Evolutionary conservation across 106 monocot genomes (phyloP), one percentile per base, ranked within the genome.

Genomic region (Posidonia australis): DNA sequence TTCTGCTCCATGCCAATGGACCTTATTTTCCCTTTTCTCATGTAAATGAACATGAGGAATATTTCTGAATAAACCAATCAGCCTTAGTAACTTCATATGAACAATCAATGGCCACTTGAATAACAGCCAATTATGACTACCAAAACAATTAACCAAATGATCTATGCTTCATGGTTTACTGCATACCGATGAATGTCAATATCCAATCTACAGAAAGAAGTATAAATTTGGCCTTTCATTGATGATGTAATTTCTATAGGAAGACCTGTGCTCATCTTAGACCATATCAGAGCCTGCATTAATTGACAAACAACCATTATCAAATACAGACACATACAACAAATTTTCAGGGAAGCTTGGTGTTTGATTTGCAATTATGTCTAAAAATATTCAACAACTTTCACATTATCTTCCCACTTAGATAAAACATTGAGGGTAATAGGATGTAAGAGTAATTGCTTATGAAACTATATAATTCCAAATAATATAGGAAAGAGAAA

Each of bases 241-340:
- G 90, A 70, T 54, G 96, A 84, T 31, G 64, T 66, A 70, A 96
- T 96, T 58, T 96, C 96, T 77, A 96, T 96, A 12, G 96, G 96
- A 56, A 96, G 82, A 32, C 96, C 96, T 9, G 96, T 96, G 68
- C 96, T 96, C 96, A 96, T 96, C 77, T 96, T 96, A 42, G 96
- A 90, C 96, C 96, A 96, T 47, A 96, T 96, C 24, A 96, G 69
- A 55, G 90, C 96, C 96, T 96, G 83, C 55, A 64, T 63, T 28
- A 51, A 54, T 29, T 44, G 27, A 65, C 31, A 10, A 61, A 44
- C 14, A 60, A 60, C 5, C 53, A 68, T 55, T 51, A 68, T 36
- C 36, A 36, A 36, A 7, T 36, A 2, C 36, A 36, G 36, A 7
- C 7, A 2, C 36, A 36, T 36, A 36, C 2, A 7, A 36, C 7